Conservation (phyloP, 1,139 yeast species). For the Tardiomyces depauwii region DNA sequence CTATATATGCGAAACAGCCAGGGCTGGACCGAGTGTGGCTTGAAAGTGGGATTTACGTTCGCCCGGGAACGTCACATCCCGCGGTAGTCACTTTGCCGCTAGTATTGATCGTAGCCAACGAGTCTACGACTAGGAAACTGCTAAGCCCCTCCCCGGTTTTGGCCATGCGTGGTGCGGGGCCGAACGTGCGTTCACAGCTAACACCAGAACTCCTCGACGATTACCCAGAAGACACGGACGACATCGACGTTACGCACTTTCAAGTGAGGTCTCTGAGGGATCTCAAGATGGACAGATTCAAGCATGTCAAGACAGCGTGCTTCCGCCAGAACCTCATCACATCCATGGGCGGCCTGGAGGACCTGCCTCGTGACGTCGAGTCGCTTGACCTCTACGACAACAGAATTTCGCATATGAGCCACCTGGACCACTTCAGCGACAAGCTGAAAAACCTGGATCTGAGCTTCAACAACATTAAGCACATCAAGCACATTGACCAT, state of each 20-base stretch:
- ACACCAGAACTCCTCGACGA: slow-evolving; percentile 48
- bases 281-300: slow-evolving; percentile 49
- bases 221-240: slow-evolving; percentile 49
- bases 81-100: slow-evolving; percentile 29
- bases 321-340: slow-evolving; percentile 79
- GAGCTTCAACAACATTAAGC: slow-evolving; percentile 83
- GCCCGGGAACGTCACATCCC: too few relatives aligned
- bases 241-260: slow-evolving; percentile 67
- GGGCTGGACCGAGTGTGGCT: too few relatives aligned
- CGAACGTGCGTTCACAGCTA: too few relatives aligned
- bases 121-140: too few relatives aligned
- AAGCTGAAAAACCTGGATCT: slow-evolving; percentile 60
- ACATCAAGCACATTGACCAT: slow-evolving; percentile 67
- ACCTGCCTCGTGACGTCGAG: slow-evolving; percentile 46
- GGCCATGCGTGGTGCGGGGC: too few relatives aligned
- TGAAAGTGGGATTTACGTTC: too few relatives aligned
- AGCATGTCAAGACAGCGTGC: slow-evolving; percentile 48
- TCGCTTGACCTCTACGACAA: slow-evolving; percentile 90
- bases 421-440: slow-evolving; percentile 41
- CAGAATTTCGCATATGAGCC: slow-evolving; percentile 74
- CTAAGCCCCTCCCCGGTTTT: too few relatives aligned
- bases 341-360: slow-evolving; percentile 59
- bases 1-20: too few relatives aligned
- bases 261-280: slow-evolving; percentile 61
- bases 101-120: slow-evolving; percentile 14